Percentiles rank a stretch among this genome's conserved stretches.
phyloP scores from a whole-genome alignment of 495 filamentous ascomycete genomes.

The Penicillium pulvis region DNA sequence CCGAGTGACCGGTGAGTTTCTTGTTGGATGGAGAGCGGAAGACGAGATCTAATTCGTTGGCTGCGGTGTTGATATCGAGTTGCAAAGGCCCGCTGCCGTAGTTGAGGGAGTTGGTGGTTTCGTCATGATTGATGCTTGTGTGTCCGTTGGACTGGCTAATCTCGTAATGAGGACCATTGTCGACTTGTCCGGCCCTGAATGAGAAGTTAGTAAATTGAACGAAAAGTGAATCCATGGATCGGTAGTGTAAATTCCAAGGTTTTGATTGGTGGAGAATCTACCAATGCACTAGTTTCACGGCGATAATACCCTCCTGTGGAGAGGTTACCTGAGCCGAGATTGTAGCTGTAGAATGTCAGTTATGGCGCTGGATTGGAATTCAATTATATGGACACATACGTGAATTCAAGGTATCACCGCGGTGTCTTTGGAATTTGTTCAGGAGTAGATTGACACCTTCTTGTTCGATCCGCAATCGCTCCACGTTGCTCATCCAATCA shows the following conservation, averaged over 20 bases:
- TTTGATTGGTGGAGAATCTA: slow-evolving; percentile 28
- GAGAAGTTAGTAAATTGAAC: not conserved
- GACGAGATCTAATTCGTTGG: slow-evolving; percentile 58
- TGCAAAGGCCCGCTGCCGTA: slow-evolving; percentile 58
- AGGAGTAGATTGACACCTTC: slow-evolving; percentile 41
- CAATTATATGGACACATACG: slow-evolving; percentile 32
- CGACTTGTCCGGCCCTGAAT: slow-evolving; percentile 41
- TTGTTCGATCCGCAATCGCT: slow-evolving; percentile 36
- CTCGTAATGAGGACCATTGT: slow-evolving; percentile 65
- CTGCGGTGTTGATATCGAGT: slow-evolving; percentile 51
- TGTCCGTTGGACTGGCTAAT: slow-evolving; percentile 52
- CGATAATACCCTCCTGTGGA: slow-evolving; percentile 60
- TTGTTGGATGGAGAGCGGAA: slow-evolving; percentile 52
- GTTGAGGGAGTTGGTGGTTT: slow-evolving; percentile 44
- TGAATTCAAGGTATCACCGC: slow-evolving; percentile 61
- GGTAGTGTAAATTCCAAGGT: not conserved
- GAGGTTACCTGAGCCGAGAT: slow-evolving; percentile 48
- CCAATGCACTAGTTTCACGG: slow-evolving; percentile 68
- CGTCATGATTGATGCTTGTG: slow-evolving; percentile 48
- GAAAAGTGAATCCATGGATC: slow-evolving; percentile 3
- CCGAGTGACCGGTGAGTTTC: slow-evolving; percentile 59
- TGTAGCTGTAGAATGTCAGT: slow-evolving; percentile 17
- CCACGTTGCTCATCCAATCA: slow-evolving; percentile 53
- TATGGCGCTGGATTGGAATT: not conserved
- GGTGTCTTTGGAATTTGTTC: slow-evolving; percentile 46